Percentiles rank a stretch among this genome's conserved stretches.
phyloP scores from a whole-genome alignment of 1,284 basidiomycete genomes.

The Ustilago vetiveriae region DNA sequence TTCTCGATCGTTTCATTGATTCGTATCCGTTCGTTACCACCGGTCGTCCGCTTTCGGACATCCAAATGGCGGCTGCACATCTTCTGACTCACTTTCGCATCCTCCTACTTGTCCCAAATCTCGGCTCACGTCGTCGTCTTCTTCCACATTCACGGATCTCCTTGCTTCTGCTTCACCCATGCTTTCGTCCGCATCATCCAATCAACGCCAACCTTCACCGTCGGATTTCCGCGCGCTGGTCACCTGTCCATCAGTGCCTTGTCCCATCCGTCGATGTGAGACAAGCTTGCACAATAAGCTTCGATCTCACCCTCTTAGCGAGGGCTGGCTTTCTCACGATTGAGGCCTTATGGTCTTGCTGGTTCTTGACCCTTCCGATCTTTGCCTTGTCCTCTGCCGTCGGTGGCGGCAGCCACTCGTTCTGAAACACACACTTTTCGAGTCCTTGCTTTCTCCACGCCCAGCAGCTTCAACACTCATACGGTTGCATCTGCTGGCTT shows the following conservation, averaged over 20 bases:
- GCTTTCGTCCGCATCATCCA: no score
- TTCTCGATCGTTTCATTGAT: not conserved
- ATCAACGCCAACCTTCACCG: not conserved
- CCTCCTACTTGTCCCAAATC: no score
- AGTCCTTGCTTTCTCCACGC: not conserved
- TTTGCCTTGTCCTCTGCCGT: not conserved
- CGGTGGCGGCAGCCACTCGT: not conserved
- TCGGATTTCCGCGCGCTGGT: not conserved
- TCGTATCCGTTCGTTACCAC: no score
- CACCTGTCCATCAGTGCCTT: slow-evolving; percentile 10
- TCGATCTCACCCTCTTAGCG: no score
- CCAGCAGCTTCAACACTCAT: no score
- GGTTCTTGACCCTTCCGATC: no score
- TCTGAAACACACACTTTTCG: not conserved
- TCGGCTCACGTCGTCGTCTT: not conserved
- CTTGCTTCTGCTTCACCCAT: no score
- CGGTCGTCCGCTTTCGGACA: not conserved
- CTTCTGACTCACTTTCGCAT: not conserved
- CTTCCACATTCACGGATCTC: not conserved
- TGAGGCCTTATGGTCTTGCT: no score
- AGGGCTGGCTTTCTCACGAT: no score
- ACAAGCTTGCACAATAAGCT: no score
- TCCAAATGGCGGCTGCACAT: not conserved
- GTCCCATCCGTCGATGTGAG: no score
- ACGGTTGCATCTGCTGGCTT: not conserved